Evolutionary conservation across 1,284 basidiomycete genomes (phyloP), one percentile per base, ranked within the genome.

Genomic region (Leccinum fuscescens): DNA sequence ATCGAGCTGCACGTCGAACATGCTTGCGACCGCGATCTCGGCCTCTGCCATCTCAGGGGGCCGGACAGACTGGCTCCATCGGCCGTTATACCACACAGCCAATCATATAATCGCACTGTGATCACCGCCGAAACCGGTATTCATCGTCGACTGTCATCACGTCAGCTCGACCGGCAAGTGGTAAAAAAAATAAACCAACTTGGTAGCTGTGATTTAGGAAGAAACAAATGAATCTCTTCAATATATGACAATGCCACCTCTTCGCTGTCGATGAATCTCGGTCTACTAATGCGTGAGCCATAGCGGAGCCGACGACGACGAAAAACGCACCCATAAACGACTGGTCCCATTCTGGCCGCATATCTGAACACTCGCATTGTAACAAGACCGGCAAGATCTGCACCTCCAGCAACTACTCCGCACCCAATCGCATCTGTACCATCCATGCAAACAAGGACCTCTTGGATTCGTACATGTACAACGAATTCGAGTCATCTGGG

Each of bases 391-490:
- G 82, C 20, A 98, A 81, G 3, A 96, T 68, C 56, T 91, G 89
- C 3, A 87, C 84, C 62, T 96, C 94, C 7, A 98, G 75, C 24
- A 46, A 22, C 20, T 6, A 2, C 17, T 46, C 44, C 12, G 5
- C 20, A 12, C 44, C 17, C 12, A 17, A 22, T 46, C 20, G 44
- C 12, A 1, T 22, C 44, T 46, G 88, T 0, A 93, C 88, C 76
- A 98, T 85, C 31, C 93, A 85, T 29, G 90, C 85, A 59, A 98
- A 86, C 65, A 97, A 80, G 0, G 93, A 90, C 82, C 27, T 27
- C 27, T 27, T 95, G 15, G 95, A 86, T 74, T 98, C 96, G 70
- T 96, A 98, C 15, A 90, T 93, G 76, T 97, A 98, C 51, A 96
- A 80, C 0, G 93, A 82, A 69, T 98, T 96, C 20, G 98, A 78